Conservation (phyloP, 2,329 filamentous ascomycete species). For the Sphaerostilbella broomeana region DNA sequence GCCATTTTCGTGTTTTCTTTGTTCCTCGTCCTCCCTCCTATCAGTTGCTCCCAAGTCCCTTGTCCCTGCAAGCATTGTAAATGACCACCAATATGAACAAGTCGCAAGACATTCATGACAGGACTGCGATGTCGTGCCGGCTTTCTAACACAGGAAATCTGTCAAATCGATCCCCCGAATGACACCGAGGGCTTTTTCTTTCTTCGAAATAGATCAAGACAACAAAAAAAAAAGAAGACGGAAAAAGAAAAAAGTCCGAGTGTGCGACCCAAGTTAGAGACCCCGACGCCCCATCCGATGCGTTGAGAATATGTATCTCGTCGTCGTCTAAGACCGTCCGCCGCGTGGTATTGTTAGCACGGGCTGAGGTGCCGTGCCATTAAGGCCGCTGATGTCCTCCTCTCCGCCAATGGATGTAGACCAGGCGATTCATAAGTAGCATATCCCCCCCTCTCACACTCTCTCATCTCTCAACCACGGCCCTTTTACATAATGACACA, state of each 20-base stretch:
- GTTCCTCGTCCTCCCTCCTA: background rate
- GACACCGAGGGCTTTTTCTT: conserved; percentile 9
- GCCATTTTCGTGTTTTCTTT: conserved; percentile 1
- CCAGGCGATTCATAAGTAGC: no score
- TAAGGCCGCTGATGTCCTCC: conserved; percentile 6
- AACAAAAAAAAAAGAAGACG: conserved; percentile 16
- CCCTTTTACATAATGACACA: conserved; percentile 75
- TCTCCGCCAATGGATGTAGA: conserved; percentile 12
- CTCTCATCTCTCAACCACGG: conserved; percentile 3
- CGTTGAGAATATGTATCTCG: conserved; percentile 24
- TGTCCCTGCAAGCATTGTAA: conserved; percentile 7
- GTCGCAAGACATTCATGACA: conserved; percentile 4
- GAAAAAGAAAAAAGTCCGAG: conserved; percentile 18
- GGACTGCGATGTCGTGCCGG: conserved; percentile 5
- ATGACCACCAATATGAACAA: background rate
- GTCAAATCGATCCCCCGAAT: conserved; percentile 4
- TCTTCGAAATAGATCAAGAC: conserved; percentile 16
- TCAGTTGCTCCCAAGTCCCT: conserved; percentile 1
- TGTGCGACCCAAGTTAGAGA: conserved; percentile 27
- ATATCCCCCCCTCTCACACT: no score
- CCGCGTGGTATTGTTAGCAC: conserved; percentile 6
- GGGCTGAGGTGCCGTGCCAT: conserved; percentile 6
- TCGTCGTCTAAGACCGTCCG: conserved; percentile 15
- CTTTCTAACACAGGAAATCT: conserved; percentile 8
- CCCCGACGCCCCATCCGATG: conserved; percentile 35